Evolutionary conservation across 2,329 filamentous ascomycete species (phyloP), one percentile per base, ranked within the genome.

Genomic region (Chaetomium strumarium): DNA sequence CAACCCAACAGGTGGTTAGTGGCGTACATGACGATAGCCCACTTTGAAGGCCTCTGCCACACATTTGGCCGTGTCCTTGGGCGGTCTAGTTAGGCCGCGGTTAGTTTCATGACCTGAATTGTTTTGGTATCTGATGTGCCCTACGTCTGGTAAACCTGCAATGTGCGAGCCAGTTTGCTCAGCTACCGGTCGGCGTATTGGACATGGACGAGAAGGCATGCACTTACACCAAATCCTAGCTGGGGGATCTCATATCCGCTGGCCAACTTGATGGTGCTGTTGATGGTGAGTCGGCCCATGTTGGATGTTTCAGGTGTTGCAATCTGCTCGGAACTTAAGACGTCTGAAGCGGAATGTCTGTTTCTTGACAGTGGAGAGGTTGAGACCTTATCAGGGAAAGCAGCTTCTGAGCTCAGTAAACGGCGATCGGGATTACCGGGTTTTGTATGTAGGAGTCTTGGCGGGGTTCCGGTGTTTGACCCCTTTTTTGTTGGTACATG

Each of bases 111-210:
- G 30, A 16, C 9, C 24, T 24, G 7, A 24, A 24, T 4, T 24
- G 24, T 7, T 24, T 7, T 24, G 4, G 7, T 24, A 7, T 7
- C 24, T 24, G 24, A 24, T 24, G 24, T 24, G 4, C 9, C 37
- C 71, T 60, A 80, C 77, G 72, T 76, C 67, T 79, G 71, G 63
- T 76, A 80, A 53, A 80, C 72, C 77, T 80, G 42, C 7, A 7
- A n/a, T 9, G 29, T 2, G 5, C 6, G 14, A 10, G 30, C 14
- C 14, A 39, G 50, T 36, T 39, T 14, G 13, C 37, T 48, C 20
- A 46, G 33, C 33, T 14, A 34, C 10, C 14, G 9, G 4, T 34
- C 33, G 11, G 24, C 24, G 24, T 24, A 7, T 24, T 24, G 4
- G 7, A 24, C 24, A 24, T 24, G 24, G 24, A 24, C 24, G 7